Percentiles rank a stretch among this genome's conserved stretches.
phyloP scores from a whole-genome alignment of 2,329 filamentous ascomycete genomes.

The Fusarium proliferatum region DNA sequence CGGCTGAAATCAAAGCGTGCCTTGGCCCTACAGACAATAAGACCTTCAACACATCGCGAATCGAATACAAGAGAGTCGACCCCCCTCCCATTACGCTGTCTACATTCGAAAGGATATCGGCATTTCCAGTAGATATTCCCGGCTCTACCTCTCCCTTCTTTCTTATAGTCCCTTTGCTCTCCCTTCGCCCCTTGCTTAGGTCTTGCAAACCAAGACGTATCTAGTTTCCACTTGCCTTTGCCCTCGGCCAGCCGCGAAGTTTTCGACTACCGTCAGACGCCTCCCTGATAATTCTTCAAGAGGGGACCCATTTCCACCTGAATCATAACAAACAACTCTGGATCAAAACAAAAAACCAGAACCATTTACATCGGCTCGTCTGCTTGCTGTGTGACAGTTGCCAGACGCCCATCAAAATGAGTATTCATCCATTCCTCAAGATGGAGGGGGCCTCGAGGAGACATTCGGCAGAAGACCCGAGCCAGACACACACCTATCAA shows the following conservation, averaged over 20 bases:
- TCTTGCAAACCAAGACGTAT: conserved; percentile 23
- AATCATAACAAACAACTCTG: conserved; percentile 47
- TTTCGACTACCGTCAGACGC: conserved; percentile 14
- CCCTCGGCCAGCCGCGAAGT: conserved; percentile 25
- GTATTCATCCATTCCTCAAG: conserved; percentile 38
- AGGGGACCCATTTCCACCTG: conserved; percentile 34
- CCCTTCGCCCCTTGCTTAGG: conserved; percentile 35
- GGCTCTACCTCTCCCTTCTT: conserved; percentile 40
- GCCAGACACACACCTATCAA: conserved; percentile 8
- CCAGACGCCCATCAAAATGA: conserved; percentile 29
- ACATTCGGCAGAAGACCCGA: neutral
- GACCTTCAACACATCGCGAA: conserved; percentile 39
- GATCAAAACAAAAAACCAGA: conserved; percentile 39
- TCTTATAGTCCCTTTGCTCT: conserved; percentile 41
- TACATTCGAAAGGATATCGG: conserved; percentile 34
- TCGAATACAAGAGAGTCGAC: conserved; percentile 48
- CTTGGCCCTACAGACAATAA: conserved; percentile 33
- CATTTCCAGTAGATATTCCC: conserved; percentile 33
- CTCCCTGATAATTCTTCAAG: conserved; percentile 40
- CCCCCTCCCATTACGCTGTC: conserved; percentile 43
- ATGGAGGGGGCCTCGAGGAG: conserved; percentile 19
- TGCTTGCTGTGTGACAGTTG: conserved; percentile 14
- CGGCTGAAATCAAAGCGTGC: conserved; percentile 40
- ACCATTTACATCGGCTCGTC: conserved; percentile 19
- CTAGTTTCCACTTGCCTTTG: conserved; percentile 17